Conservation (phyloP, 495 filamentous ascomycete species). For the Hypoxylon lenormandii region DNA sequence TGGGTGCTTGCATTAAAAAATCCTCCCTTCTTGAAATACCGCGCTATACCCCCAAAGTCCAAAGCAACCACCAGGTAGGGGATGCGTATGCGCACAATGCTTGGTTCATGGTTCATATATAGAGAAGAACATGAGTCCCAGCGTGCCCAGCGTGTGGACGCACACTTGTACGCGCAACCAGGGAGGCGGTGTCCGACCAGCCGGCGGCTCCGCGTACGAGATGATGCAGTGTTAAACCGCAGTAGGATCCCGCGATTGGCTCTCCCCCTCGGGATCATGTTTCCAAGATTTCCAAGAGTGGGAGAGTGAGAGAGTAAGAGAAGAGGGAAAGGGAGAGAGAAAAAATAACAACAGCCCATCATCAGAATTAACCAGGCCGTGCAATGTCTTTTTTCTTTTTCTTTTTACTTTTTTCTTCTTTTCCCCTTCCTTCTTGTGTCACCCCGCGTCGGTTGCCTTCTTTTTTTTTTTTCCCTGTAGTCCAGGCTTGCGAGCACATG, state of each 20-base stretch:
- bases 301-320: too few species aligned
- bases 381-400: too few species aligned
- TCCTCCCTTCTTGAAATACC: constrained; percentile 15
- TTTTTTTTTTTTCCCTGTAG: too few species aligned
- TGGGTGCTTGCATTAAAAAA: constrained; percentile 30
- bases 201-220: constrained; percentile 41
- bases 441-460: background rate
- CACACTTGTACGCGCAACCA: constrained; percentile 34
- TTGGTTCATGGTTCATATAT: background rate
- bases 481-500: constrained; percentile 34
- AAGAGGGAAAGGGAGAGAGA: too few species aligned
- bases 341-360: constrained; percentile 12
- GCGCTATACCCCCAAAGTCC: constrained; percentile 7
- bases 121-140: too few species aligned
- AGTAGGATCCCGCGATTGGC: constrained; percentile 25
- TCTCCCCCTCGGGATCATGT: constrained; percentile 21
- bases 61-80: background rate
- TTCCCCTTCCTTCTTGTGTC: background rate
- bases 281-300: too few species aligned
- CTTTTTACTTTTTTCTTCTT: too few species aligned
- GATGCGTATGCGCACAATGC: background rate
- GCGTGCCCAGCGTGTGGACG: background rate
- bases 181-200: constrained; percentile 39
- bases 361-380: too few species aligned
- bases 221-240: constrained; percentile 24